Conservation (phyloP, 2,329 filamentous ascomycete genomes). For the Teratosphaeria pseudoeucalypti region DNA sequence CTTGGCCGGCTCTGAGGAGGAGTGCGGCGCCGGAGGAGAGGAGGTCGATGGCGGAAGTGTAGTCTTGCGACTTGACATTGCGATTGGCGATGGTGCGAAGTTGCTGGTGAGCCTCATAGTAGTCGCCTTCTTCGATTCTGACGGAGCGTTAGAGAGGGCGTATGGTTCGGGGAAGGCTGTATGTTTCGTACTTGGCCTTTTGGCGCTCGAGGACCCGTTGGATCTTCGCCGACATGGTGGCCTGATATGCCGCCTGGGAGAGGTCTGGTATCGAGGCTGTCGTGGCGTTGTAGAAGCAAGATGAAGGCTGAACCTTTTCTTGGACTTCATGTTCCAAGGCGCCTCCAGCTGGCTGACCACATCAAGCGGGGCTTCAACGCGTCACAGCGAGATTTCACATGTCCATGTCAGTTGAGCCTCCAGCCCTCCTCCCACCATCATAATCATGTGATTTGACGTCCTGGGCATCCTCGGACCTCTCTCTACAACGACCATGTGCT, state of each 20-base stretch:
- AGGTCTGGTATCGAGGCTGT: background rate
- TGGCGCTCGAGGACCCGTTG: slow-evolving; percentile 65
- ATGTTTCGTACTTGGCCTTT: slow-evolving; percentile 55
- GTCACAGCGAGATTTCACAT: no score
- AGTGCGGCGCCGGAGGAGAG: slow-evolving; percentile 74
- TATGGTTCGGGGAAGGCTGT: background rate
- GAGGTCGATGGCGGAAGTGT: slow-evolving; percentile 74
- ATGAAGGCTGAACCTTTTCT: no score
- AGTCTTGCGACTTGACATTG: slow-evolving; percentile 82
- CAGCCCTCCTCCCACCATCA: no score
- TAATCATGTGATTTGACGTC: no score
- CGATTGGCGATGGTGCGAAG: slow-evolving; percentile 89
- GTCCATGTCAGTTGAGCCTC: no score
- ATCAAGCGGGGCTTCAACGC: background rate
- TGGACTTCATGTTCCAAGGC: background rate
- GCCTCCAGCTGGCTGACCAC: background rate
- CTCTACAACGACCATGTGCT: no score
- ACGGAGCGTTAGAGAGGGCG: slow-evolving; percentile 3
- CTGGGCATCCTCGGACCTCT: no score
- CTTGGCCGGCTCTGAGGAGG: slow-evolving; percentile 83
- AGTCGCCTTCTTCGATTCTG: slow-evolving; percentile 82
- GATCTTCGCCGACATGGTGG: slow-evolving; percentile 42
- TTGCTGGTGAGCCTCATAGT: slow-evolving; percentile 98
- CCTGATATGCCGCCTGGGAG: background rate
- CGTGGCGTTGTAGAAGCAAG: background rate